These are phyloP conservation scores for Ophiosphaerella korrae DNA, from an alignment of 2,329 filamentous ascomycete genomes.

Conservation along the genomic window DNA sequence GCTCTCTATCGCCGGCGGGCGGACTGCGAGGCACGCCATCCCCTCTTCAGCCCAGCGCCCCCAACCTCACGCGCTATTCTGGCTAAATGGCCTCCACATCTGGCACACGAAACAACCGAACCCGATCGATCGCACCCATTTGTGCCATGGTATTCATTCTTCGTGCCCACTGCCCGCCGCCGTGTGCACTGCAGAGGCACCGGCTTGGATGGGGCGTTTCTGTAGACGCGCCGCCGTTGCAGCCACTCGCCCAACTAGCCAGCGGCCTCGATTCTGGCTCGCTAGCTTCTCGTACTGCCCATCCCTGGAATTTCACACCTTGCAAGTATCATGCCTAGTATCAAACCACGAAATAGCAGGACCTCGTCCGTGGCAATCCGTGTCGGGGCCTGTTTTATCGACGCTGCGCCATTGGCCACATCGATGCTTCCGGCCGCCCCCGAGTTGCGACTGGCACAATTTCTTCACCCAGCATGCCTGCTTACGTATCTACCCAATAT, in stretches of 20 bases:
- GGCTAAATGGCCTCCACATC: constrained; percentile 22
- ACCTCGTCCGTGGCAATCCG: not conserved
- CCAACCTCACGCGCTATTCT: constrained; percentile 10
- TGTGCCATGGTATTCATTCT: constrained; percentile 2
- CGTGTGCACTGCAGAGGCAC: not conserved
- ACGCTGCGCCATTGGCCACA: not conserved
- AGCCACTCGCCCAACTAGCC: not conserved
- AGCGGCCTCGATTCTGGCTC: not conserved
- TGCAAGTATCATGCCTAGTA: not conserved
- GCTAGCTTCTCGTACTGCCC: not conserved
- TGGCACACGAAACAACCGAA: constrained; percentile 15
- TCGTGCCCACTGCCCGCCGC: not conserved
- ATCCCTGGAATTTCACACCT: not conserved
- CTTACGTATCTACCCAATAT: not conserved
- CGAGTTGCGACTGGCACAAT: not conserved
- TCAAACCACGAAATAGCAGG: constrained; percentile 1
- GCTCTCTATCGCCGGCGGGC: not conserved
- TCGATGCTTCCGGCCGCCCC: not conserved
- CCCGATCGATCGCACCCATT: constrained; percentile 16
- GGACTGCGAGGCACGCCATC: too few species aligned
- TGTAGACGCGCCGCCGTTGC: not conserved
- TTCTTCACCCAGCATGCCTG: not conserved
- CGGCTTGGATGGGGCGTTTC: not conserved
- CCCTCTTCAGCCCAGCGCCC: too few species aligned
- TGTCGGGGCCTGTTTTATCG: not conserved